Base-by-base conservation (phyloP, 1,284 basidiomycete genomes). In the Trametes sp. region DNA sequence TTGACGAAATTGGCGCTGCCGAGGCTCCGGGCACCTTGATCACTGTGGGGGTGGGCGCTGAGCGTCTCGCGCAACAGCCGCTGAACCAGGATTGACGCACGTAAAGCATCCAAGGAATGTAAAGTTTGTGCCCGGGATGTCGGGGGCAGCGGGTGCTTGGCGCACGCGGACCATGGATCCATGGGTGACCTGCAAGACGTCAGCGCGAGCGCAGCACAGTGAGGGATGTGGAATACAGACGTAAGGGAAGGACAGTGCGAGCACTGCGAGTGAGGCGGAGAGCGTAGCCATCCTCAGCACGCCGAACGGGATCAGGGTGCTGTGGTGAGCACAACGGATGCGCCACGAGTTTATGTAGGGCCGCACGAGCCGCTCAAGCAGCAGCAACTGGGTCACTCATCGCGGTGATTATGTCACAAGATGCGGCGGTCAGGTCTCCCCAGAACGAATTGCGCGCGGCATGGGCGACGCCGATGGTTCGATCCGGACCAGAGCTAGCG, bases 51-150 rank as follows among this genome's bases (percentile, higher is more conserved):
- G 24, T 49, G 8, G 13, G 44, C 24, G 48, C 16, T 42, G 42
- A 55, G 31, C 49, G 33, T 41, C 35, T 19, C 35, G 35, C 49
- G 26, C 35, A 54, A 21, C 21, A 46, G 28, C 23, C 28, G 16
- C 36, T 35, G 21, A 10, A 29, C 33, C 33, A 23, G 21, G 21
- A 13, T 35, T 24, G 23, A 77, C 84, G 51, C 74, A 90, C 89
- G 82, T 84, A 75, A 84, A 86, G 69, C 89, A 91, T 73, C 88
- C 88, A 66, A 81, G 75, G 36, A 82, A 81, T n/a, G 78, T 80
- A 86, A 87, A 91, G 51, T 75, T 53, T 28, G 66, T 80, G 4
- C 78, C 78, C 6, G 86, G 86, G 48, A 88, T 79, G 8, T 63
- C 58, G 28, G 71, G 67, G 14, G 53, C 58, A 35, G 56, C 50